Evolutionary conservation across 2,329 filamentous ascomycete species (phyloP).

Genomic region (Cladosporium sp.): DNA sequence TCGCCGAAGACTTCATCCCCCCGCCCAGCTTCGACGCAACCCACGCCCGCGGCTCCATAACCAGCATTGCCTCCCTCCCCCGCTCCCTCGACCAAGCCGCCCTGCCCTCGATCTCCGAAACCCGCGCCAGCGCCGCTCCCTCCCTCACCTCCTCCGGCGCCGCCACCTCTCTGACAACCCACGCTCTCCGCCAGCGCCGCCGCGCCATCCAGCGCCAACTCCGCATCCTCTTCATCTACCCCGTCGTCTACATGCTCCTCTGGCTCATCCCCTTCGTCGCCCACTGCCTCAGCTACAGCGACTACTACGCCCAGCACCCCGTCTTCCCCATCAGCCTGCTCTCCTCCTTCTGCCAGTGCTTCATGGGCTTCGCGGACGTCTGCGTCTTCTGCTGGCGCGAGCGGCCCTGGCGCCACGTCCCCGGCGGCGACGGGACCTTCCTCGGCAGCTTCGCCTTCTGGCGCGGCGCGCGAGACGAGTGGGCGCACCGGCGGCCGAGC

Average conservation of each 20-base stretch:
- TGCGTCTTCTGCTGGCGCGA: constrained; percentile 63
- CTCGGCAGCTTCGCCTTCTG: constrained; percentile 34
- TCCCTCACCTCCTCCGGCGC: neutral
- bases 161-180: constrained; percentile 8
- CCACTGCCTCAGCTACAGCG: constrained; percentile 56
- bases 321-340: constrained; percentile 53
- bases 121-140: constrained; percentile 7
- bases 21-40: constrained; percentile 6
- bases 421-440: constrained; percentile 38
- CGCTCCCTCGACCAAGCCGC: constrained; percentile 14
- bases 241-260: constrained; percentile 62
- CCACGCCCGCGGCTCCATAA: constrained; percentile 19
- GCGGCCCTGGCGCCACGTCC: constrained; percentile 60
- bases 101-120: constrained; percentile 22
- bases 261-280: constrained; percentile 67
- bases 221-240: constrained; percentile 69
- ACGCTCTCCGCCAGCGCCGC: constrained; percentile 18
- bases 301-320: constrained; percentile 44
- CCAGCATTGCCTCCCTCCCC: constrained; percentile 15
- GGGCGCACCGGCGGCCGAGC: constrained; percentile 6
- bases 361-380: constrained; percentile 63
- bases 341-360: constrained; percentile 52
- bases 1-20: constrained; percentile 24
- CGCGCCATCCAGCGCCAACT: constrained; percentile 59
- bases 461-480: constrained; percentile 12